Evolutionary conservation across 2,329 filamentous ascomycete species (phyloP), one percentile per base, ranked within the genome.

Genomic region (Nemania serpens): DNA sequence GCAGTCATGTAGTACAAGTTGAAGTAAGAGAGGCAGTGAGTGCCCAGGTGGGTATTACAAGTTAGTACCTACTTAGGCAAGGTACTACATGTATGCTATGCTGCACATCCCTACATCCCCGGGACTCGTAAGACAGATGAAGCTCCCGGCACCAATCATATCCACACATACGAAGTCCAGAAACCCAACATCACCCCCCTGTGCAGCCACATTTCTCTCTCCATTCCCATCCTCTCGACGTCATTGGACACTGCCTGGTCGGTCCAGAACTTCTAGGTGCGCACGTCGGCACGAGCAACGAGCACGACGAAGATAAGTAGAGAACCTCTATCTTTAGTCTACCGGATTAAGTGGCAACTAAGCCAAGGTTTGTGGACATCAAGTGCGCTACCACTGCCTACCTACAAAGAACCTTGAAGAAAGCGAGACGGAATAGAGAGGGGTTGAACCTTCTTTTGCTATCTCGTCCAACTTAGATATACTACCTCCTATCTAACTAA

Each of bases 171-270:
- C 33, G 4, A 43, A 20, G n/a, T 5, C 25, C 25, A 39, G 17
- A 20, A 34, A 41, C 50, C 25, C 47, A 48, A 34, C 22, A 37
- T n/a, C 18, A 48, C 54, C 63, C 66, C 66, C 59, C 64, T 46
- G 62, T 63, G 39, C 61, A 58, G 53, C 51, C 61, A 55, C 53
- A 41, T 33, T 59, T 43, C 54, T 62, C 46, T 47, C 20, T 41
- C 42, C 45, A 43, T 54, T 20, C 52, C 55, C 13, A 53, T 60
- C 54, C 56, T 56, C 48, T 39, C 56, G 55, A 65, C 64, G 50
- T 67, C 58, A 71, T 70, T 71, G 69, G 59, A 54, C 59, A 39
- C 42, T 36, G 46, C 36, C 34, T 42, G 17, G 18, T 48, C 36
- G n/a, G 33, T 15, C 47, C 39, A 11, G 6, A 15, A 55, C 12